These are phyloP conservation scores for Sequoiadendron giganteum DNA, from an alignment of 75 land plant species.

Conservation along the genomic window DNA sequence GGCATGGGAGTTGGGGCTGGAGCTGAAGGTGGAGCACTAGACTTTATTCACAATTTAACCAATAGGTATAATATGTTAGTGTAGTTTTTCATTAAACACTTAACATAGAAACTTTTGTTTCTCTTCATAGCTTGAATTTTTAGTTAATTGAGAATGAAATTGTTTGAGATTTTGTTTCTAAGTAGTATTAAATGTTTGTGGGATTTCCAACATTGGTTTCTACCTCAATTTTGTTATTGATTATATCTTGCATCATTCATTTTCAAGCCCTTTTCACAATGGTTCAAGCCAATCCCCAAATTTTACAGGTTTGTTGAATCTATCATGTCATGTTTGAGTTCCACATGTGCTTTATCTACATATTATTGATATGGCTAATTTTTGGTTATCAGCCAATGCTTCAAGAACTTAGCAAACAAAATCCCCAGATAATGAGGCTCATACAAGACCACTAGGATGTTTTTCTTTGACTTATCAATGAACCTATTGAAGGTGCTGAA, in stretches of 20 bases:
- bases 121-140: neutral
- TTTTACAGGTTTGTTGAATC: slow-evolving; percentile 67
- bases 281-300: slow-evolving; percentile 97
- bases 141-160: too few relatives aligned
- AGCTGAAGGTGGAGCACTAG: slow-evolving; percentile 78
- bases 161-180: neutral
- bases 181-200: neutral
- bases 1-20: slow-evolving; percentile 26
- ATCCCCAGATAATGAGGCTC: slow-evolving; percentile 50
- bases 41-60: slow-evolving; percentile 90
- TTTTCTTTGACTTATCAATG: slow-evolving; percentile 49
- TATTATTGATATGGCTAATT: too few relatives aligned
- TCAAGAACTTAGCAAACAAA: slow-evolving; percentile 54
- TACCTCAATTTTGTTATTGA: neutral
- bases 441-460: slow-evolving; percentile 69
- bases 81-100: neutral
- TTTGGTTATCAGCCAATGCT: too few relatives aligned
- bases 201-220: neutral
- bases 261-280: slow-evolving; percentile 84
- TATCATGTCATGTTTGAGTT: neutral
- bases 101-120: neutral
- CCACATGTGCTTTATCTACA: neutral
- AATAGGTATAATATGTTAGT: slow-evolving; percentile 53
- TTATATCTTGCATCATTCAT: slow-evolving; percentile 35
- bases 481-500: too few relatives aligned